phyloP scores from a whole-genome alignment of 257 asterid species.

The Solanum lycopersicoides region DNA sequence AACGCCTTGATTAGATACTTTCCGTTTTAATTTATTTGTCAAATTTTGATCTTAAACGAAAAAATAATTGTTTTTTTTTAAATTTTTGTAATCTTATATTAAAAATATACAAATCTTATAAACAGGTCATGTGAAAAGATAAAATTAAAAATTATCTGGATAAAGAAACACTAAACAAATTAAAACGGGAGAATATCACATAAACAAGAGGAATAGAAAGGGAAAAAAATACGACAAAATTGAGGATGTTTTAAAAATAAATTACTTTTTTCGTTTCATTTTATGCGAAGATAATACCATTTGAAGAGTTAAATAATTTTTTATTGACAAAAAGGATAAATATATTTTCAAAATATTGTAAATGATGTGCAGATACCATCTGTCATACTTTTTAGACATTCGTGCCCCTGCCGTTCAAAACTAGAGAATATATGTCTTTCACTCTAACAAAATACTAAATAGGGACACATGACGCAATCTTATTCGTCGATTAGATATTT shows the following conservation, averaged over 20 bases:
- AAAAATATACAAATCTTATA: background rate
- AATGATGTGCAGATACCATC: too few relatives aligned
- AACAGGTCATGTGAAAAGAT: background rate
- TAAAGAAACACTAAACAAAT: too few relatives aligned
- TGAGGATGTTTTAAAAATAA: background rate
- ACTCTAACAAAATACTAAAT: too few relatives aligned
- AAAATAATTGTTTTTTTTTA: background rate
- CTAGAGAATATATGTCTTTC: too few relatives aligned
- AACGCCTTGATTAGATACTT: background rate
- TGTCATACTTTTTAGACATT: too few relatives aligned
- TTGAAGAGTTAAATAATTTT: background rate
- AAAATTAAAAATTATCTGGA: background rate
- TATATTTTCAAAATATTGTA: too few relatives aligned
- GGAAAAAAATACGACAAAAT: too few relatives aligned
- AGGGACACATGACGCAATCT: too few relatives aligned
- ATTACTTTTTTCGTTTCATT: background rate
- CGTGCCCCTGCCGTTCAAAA: too few relatives aligned
- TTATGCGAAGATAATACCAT: background rate
- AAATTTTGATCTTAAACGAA: background rate
- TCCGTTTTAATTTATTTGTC: fast-evolving
- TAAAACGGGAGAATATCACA: background rate
- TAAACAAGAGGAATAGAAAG: background rate
- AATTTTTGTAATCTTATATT: background rate
- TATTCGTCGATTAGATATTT: too few relatives aligned
- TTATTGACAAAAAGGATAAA: too few relatives aligned